Evolutionary conservation across 73 alveolate genomes (phyloP), one percentile per base, ranked within the genome.

Genomic region (Uronychia setigera): DNA sequence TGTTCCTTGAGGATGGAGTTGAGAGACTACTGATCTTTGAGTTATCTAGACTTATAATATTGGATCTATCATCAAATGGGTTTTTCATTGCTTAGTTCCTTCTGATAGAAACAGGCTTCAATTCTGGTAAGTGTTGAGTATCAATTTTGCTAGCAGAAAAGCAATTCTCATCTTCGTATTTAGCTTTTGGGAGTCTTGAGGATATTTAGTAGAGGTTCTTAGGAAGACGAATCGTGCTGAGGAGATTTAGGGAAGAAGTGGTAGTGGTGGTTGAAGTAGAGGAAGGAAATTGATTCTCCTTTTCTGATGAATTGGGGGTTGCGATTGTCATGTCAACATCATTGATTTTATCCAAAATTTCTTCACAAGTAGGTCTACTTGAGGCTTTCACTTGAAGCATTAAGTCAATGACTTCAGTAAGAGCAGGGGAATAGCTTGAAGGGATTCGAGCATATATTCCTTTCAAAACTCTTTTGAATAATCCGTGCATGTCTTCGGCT

Each of bases 361-460:
- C 92, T 75, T 95, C 95, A 59, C 97, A 94, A n/a, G 97, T 80
- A 27, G 97, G 95, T 76, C 99, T 85, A 77, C 88, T 93, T 77
- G 93, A 78, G 1, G 99, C 98, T 58, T 91, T 95, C 32, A 95
- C 96, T 33, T 92, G 89, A n/a, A 96, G 80, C 74, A 95, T 87
- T 57, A 87, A 34, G 58, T 89, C 91, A 5, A 96, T 86, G 32
- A 95, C 87, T 77, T 91, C 89, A 82, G 88, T 74, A 74, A 96
- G 85, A 59, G 95, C 98, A 79, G 77, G 83, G 5, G 97, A 90
- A 83, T 84, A 96, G 74, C 88, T 90, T 30, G 89, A 91, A 29
- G 97, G 96, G 11, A 96, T 93, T 46, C 92, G 93, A 57, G 92
- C 94, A 92, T 93, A 96, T 76, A 81, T 83, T 0, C 99, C 99